These are phyloP conservation scores for Peniophora sp. DNA, from an alignment of 1,284 basidiomycete genomes.

Conservation along the genomic window DNA sequence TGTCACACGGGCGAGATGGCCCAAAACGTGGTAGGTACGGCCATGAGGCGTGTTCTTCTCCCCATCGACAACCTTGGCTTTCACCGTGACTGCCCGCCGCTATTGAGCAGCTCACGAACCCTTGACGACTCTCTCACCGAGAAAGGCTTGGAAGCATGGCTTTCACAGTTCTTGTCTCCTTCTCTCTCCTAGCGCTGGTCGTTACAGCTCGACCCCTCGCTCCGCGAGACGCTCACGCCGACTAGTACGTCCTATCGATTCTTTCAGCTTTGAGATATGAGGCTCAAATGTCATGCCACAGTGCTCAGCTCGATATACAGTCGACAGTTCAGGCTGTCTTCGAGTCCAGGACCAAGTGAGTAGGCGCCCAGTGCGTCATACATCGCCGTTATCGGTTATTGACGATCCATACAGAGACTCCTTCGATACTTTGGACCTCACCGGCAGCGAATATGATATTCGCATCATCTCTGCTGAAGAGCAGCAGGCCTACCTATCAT, in stretches of 20 bases:
- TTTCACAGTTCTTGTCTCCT: slow-evolving; percentile 30
- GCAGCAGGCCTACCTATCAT: slow-evolving; percentile 22
- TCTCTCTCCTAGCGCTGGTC: slow-evolving; percentile 37
- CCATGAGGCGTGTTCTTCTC: too few relatives aligned
- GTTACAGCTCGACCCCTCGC: slow-evolving; percentile 32
- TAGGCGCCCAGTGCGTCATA: slow-evolving; percentile 6
- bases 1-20: too few relatives aligned
- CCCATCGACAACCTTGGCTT: too few relatives aligned
- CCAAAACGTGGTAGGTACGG: too few relatives aligned
- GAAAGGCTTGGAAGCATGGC: slow-evolving; percentile 24
- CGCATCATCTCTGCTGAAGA: slow-evolving; percentile 24
- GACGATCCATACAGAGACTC: slow-evolving; percentile 13
- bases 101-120: neutral
- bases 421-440: slow-evolving; percentile 11
- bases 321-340: slow-evolving; percentile 30
- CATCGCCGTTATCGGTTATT: neutral
- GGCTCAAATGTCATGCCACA: slow-evolving; percentile 5
- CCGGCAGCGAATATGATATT: slow-evolving; percentile 18
- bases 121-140: neutral
- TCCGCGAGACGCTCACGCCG: slow-evolving; percentile 13
- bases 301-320: slow-evolving; percentile 21
- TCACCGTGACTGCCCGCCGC: neutral
- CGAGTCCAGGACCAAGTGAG: slow-evolving; percentile 30
- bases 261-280: neutral
- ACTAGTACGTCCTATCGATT: slow-evolving; percentile 12